A percentile compares a stretch with the other conserved stretches of the same genome.
Evolutionary conservation across 192 early-diverging fungal genomes (phyloP).

Genomic region (Thoreauomyces humboldtii): DNA sequence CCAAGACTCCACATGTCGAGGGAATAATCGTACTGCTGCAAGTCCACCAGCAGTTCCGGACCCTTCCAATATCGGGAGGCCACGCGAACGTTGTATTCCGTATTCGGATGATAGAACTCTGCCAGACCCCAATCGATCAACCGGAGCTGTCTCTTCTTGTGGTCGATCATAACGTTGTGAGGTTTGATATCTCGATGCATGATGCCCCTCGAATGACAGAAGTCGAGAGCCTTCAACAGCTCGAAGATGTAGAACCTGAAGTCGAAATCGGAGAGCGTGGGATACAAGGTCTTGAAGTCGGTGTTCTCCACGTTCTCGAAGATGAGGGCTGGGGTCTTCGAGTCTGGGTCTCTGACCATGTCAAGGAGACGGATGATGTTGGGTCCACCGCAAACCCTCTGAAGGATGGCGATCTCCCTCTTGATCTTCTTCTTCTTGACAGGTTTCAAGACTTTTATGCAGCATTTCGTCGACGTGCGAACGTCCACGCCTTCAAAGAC

Average conservation of each 20-base stretch:
- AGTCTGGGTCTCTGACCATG: not conserved
- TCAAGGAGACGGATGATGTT: conserved; percentile 32
- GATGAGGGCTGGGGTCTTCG: conserved; percentile 27
- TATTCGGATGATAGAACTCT: conserved; percentile 34
- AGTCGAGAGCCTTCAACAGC: conserved; percentile 36
- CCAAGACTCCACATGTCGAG: conserved; percentile 53
- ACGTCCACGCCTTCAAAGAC: conserved; percentile 16
- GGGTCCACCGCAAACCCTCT: conserved; percentile 38
- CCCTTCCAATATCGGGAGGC: conserved; percentile 48
- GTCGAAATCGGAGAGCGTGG: conserved; percentile 27
- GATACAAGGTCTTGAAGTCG: conserved; percentile 41
- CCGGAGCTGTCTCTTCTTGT: conserved; percentile 22
- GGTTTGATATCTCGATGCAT: conserved; percentile 57
- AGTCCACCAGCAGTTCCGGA: conserved; percentile 48
- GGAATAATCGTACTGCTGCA: conserved; percentile 41
- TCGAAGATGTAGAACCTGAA: conserved; percentile 30
- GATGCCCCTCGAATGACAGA: conserved; percentile 40
- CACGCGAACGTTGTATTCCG: conserved; percentile 37
- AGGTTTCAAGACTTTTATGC: conserved; percentile 40
- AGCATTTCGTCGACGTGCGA: not conserved
- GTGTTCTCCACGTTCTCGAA: conserved; percentile 21
- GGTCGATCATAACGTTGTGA: conserved; percentile 48
- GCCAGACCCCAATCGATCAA: conserved; percentile 52
- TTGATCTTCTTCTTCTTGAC: conserved; percentile 28
- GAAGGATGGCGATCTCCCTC: conserved; percentile 43